Percentiles rank a stretch among this genome's conserved stretches.
Conservation (phyloP, 2,329 filamentous ascomycete genomes). For the Gremmenia infestans region DNA sequence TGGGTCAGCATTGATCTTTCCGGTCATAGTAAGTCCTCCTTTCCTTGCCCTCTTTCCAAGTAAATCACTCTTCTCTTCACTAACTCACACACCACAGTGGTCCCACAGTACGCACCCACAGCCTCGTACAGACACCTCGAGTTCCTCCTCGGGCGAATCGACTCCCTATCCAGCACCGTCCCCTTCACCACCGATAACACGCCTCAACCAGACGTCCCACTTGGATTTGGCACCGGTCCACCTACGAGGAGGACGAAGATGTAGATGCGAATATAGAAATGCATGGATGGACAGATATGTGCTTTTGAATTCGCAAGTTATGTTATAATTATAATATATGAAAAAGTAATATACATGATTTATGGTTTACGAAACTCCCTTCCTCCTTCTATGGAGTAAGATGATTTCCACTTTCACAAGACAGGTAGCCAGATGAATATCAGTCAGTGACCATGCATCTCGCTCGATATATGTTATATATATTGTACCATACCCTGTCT, state of each 20-base stretch:
- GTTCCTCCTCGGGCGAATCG: conserved; percentile 66
- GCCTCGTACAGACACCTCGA: conserved; percentile 69
- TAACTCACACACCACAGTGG: conserved; percentile 19
- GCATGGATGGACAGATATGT: background rate
- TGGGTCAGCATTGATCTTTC: conserved; percentile 58
- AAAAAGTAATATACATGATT: too few species aligned
- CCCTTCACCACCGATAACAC: conserved; percentile 33
- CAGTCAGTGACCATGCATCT: too few species aligned
- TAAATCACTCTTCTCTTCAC: background rate
- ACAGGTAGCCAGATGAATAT: too few species aligned
- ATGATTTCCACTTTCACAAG: too few species aligned
- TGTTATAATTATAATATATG: too few species aligned
- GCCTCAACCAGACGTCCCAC: conserved; percentile 11
- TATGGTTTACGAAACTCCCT: too few species aligned
- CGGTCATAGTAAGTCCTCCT: conserved; percentile 52
- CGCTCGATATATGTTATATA: too few species aligned
- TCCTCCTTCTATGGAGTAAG: too few species aligned
- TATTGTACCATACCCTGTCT: background rate
- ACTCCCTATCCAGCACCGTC: conserved; percentile 42
- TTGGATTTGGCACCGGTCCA: conserved; percentile 17
- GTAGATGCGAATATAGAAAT: background rate
- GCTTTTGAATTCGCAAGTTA: background rate
- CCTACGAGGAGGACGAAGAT: conserved; percentile 3
- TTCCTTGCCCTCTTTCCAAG: conserved; percentile 28
- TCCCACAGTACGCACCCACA: conserved; percentile 61